phyloP scores from a whole-genome alignment of 305 asterid species.

The Lippia alba region DNA sequence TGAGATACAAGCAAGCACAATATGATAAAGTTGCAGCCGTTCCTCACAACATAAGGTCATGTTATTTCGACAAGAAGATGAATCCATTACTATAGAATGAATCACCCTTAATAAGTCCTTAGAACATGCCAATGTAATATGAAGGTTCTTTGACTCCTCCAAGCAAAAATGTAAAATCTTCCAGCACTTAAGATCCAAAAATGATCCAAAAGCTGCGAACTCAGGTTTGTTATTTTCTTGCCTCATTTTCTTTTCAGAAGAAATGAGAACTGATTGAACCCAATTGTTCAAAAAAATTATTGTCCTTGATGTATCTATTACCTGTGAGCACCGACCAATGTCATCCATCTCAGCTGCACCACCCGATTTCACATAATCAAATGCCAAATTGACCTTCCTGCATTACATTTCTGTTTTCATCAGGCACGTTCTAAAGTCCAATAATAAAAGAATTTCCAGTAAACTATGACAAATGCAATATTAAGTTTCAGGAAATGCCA shows the following conservation, averaged over 20 bases:
- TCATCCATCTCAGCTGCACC: slow-evolving; percentile 37
- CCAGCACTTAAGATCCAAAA: slow-evolving; percentile 82
- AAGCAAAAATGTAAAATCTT: slow-evolving; percentile 71
- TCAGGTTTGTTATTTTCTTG: slow-evolving; percentile 41
- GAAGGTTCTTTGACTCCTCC: slow-evolving; percentile 66
- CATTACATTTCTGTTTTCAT: slow-evolving; percentile 37
- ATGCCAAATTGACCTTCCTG: slow-evolving; percentile 83
- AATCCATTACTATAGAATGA: slow-evolving; percentile 57
- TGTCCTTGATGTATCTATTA: slow-evolving; percentile 68
- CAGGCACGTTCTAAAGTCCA: slow-evolving; percentile 26
- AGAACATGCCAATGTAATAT: slow-evolving; percentile 55
- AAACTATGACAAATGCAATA: background rate
- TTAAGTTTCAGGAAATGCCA: slow-evolving; percentile 8
- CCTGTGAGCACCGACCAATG: slow-evolving; percentile 44
- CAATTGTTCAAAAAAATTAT: slow-evolving; percentile 65
- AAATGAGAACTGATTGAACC: slow-evolving; percentile 72
- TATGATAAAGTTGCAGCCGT: slow-evolving; percentile 50
- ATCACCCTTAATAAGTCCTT: slow-evolving; percentile 73
- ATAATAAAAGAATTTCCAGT: background rate
- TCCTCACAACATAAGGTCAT: slow-evolving; percentile 36
- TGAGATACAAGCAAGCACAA: slow-evolving; percentile 63
- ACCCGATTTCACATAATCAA: slow-evolving; percentile 60
- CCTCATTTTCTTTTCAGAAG: slow-evolving; percentile 62
- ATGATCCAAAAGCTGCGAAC: slow-evolving; percentile 46
- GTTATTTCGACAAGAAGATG: slow-evolving; percentile 38